Percentiles rank a stretch among this genome's conserved stretches.
Evolutionary conservation across 2,329 filamentous ascomycete genomes (phyloP).

Genomic region (Karstenula rhodostoma): DNA sequence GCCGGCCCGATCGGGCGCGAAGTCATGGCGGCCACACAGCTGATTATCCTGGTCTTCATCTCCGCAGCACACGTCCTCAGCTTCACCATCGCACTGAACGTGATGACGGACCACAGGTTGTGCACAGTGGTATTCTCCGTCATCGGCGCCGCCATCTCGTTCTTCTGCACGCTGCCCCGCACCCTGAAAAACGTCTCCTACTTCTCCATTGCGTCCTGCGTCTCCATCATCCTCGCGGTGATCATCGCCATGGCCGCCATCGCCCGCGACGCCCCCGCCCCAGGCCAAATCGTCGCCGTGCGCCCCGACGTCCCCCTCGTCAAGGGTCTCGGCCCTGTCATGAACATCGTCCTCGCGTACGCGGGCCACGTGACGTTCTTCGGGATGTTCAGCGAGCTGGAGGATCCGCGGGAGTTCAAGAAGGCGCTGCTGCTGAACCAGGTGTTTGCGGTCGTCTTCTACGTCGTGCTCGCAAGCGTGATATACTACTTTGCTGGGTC

Average conservation of each 20-base stretch:
- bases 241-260: too few species aligned
- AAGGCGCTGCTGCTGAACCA: constrained; percentile 66
- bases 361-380: constrained; percentile 74
- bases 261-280: too few species aligned
- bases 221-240: too few species aligned
- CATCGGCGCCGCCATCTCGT: constrained; percentile 46
- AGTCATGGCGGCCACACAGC: constrained; percentile 67
- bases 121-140: constrained; percentile 72
- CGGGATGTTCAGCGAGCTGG: constrained; percentile 70
- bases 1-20: constrained; percentile 68
- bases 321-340: constrained; percentile 38
- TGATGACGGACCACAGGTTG: constrained; percentile 64
- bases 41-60: constrained; percentile 72
- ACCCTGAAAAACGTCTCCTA: too few species aligned
- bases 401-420: constrained; percentile 66
- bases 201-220: too few species aligned
- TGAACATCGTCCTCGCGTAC: constrained; percentile 77
- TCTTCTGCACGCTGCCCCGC: too few species aligned
- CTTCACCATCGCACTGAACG: constrained; percentile 73
- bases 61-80: constrained; percentile 76
- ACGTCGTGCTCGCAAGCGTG: constrained; percentile 67
- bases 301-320: constrained; percentile 31
- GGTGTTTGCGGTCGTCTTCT: constrained; percentile 68
- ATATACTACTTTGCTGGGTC: constrained; percentile 72
- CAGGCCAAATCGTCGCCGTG: constrained; percentile 27